Conservation (phyloP, 1,284 basidiomycete species). For the Schizophyllum amplum region DNA sequence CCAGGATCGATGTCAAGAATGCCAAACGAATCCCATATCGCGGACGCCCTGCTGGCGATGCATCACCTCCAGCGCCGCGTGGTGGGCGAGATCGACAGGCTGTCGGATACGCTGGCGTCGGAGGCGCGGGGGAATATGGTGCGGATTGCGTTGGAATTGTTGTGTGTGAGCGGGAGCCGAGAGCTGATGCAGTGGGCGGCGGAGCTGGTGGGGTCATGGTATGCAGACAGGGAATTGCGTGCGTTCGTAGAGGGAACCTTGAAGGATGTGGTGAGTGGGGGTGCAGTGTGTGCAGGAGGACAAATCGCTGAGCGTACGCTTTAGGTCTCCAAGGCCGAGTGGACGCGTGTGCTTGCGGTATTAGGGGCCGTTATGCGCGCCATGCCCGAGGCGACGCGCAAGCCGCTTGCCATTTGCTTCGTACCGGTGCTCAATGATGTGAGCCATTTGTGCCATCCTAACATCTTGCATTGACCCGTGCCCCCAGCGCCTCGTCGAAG, state of each 20-base stretch:
- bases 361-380: slow-evolving; percentile 32
- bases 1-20: slow-evolving; percentile 12
- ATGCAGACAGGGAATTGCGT: slow-evolving; percentile 31
- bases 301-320: slow-evolving; percentile 2
- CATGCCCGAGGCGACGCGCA: slow-evolving; percentile 38
- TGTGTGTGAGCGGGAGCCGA: slow-evolving; percentile 25
- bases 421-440: slow-evolving; percentile 52
- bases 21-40: not conserved
- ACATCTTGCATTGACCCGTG: not conserved
- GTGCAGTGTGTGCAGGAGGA: slow-evolving; percentile 19
- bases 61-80: slow-evolving; percentile 36
- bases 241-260: slow-evolving; percentile 32
- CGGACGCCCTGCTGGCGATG: slow-evolving; percentile 26
- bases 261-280: slow-evolving; percentile 26
- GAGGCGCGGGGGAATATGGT: slow-evolving; percentile 24
- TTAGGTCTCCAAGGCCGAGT: slow-evolving; percentile 35
- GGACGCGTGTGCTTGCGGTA: slow-evolving; percentile 31
- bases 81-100: slow-evolving; percentile 37
- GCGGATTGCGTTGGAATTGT: slow-evolving; percentile 32
- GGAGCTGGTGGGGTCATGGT: slow-evolving; percentile 34
- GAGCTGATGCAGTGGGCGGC: slow-evolving; percentile 24
- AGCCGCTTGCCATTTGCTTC: slow-evolving; percentile 26
- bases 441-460: slow-evolving; percentile 13
- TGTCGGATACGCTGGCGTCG: slow-evolving; percentile 6
- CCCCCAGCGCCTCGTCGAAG: slow-evolving; percentile 32